Conservation (phyloP, 345 rosid genomes). For the Jatropha curcas region DNA sequence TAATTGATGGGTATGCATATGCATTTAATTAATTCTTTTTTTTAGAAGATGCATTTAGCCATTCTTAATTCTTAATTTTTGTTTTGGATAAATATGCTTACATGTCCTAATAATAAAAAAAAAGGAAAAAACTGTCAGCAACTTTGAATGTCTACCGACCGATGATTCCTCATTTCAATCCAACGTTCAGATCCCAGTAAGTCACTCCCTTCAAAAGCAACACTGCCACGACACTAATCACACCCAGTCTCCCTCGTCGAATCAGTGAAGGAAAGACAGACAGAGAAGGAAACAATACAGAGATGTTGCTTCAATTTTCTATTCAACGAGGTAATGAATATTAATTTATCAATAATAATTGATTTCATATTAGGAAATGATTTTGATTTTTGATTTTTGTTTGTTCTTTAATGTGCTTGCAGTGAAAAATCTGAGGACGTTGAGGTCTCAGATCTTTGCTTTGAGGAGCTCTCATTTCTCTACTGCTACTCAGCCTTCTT, state of each 20-base stretch:
- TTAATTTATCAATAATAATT: background rate
- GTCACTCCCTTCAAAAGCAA: too few species aligned
- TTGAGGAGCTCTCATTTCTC: constrained; percentile 42
- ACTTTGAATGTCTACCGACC: constrained; percentile 13
- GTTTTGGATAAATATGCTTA: too few species aligned
- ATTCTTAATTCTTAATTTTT: too few species aligned
- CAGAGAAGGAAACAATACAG: background rate
- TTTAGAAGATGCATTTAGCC: too few species aligned
- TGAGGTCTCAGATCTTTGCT: constrained; percentile 50
- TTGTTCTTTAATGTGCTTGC: constrained; percentile 8
- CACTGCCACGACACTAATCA: background rate
- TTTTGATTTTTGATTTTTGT: background rate
- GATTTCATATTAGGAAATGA: background rate
- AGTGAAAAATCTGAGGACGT: constrained; percentile 55
- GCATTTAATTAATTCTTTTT: too few species aligned
- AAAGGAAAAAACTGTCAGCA: too few species aligned
- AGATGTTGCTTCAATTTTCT: constrained; percentile 43
- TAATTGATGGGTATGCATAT: too few species aligned
- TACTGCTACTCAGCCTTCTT: constrained; percentile 55
- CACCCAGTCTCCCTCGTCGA: background rate
- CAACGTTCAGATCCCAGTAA: background rate
- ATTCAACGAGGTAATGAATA: constrained; percentile 29
- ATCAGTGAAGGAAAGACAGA: background rate
- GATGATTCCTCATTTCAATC: background rate
- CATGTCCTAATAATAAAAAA: background rate